These are phyloP conservation scores for Adansonia madagascariensis DNA, from an alignment of 441 rosid species.

Conservation along the genomic window DNA sequence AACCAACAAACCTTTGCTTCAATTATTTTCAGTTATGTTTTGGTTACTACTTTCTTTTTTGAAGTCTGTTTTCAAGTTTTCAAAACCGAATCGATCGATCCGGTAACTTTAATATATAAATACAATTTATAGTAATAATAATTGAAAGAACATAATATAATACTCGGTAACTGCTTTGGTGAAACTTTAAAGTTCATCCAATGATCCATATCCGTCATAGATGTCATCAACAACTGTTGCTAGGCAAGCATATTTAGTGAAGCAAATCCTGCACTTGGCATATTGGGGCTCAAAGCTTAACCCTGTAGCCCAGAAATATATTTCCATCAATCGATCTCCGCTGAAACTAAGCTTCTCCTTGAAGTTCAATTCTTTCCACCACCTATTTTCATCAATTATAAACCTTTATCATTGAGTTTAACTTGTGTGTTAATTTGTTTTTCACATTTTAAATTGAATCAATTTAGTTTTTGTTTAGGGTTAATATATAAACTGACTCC, in stretches of 20 bases:
- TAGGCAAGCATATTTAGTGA: constrained; percentile 4
- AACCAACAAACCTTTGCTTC: no score
- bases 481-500: no score
- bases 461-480: neutral
- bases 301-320: constrained; percentile 24
- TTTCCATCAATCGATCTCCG: constrained; percentile 23
- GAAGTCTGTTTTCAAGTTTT: no score
- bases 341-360: constrained; percentile 22
- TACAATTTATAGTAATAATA: neutral
- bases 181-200: constrained; percentile 24
- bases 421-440: no score
- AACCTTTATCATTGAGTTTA: neutral
- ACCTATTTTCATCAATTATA: neutral
- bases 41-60: no score
- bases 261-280: constrained; percentile 20
- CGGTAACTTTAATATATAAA: no score
- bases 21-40: no score
- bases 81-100: no score
- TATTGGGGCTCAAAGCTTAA: constrained; percentile 10
- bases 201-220: constrained; percentile 23
- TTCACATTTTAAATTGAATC: neutral
- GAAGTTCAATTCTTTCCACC: constrained; percentile 23
- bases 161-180: constrained; percentile 18
- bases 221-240: constrained; percentile 23
- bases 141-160: neutral